Conservation (phyloP, 768 basidiomycete genomes). For the Russula emetica region DNA sequence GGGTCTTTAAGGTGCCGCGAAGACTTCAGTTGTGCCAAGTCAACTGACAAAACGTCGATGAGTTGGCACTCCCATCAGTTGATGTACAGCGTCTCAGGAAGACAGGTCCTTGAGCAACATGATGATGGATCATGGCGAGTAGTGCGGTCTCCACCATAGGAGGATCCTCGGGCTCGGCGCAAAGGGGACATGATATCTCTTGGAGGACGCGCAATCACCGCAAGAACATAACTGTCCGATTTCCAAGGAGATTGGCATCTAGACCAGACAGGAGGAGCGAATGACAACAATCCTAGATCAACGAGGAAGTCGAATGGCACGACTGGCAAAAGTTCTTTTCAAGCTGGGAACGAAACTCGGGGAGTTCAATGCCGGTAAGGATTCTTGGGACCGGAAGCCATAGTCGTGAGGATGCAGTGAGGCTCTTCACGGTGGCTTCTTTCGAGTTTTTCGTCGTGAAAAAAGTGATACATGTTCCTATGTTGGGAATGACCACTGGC, state of each 20-base stretch:
- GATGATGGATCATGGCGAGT: slow-evolving; percentile 4
- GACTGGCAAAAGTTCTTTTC: not conserved
- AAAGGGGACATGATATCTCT: not conserved
- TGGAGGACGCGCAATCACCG: slow-evolving; percentile 19
- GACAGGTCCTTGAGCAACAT: slow-evolving; percentile 3
- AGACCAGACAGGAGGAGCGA: slow-evolving; percentile 2
- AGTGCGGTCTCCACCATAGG: slow-evolving; percentile 13
- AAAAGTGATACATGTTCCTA: not conserved
- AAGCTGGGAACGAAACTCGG: slow-evolving; percentile 5
- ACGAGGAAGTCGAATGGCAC: slow-evolving; percentile 9
- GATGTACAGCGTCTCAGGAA: slow-evolving; percentile 4
- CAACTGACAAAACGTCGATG: not conserved
- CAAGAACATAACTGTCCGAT: slow-evolving; percentile 20
- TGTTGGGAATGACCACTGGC: not conserved
- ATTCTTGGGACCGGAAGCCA: not conserved
- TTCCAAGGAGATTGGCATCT: slow-evolving; percentile 22
- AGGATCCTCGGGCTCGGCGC: slow-evolving; percentile 18
- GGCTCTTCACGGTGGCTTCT: not conserved
- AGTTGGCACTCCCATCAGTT: slow-evolving; percentile 3
- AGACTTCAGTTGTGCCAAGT: not conserved
- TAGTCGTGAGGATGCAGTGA: slow-evolving; percentile 1
- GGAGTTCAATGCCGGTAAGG: not conserved
- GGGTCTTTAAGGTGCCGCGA: slow-evolving; percentile 16
- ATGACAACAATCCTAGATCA: not conserved
- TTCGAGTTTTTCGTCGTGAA: slow-evolving; percentile 4